phyloP scores from a whole-genome alignment of 192 early-diverging fungal genomes.

The Bifiguratus adelaidae region DNA sequence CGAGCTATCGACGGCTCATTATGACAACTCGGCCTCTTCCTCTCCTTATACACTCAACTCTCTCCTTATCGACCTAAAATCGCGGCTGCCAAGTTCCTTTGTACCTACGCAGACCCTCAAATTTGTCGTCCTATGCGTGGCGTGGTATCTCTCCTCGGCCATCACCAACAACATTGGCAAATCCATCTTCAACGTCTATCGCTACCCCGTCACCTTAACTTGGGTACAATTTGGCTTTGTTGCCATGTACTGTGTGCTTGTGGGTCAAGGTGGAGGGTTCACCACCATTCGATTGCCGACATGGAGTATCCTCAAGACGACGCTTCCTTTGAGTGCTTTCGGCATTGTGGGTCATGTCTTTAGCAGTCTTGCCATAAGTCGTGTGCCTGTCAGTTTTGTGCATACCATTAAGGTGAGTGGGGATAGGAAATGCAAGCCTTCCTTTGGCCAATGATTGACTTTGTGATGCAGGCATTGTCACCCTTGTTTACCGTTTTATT shows the following conservation, averaged over 20 bases:
- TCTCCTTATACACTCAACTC: no score
- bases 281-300: slow-evolving; percentile 44
- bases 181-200: slow-evolving; percentile 63
- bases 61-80: no score
- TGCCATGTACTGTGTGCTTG: slow-evolving; percentile 42
- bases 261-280: slow-evolving; percentile 24
- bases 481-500: slow-evolving; percentile 80
- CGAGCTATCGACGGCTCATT: no score
- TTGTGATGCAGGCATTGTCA: slow-evolving; percentile 55
- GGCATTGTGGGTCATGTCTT: slow-evolving; percentile 81
- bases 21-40: no score
- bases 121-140: slow-evolving; percentile 53
- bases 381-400: slow-evolving; percentile 72
- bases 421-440: neutral
- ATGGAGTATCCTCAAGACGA: slow-evolving; percentile 41
- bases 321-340: slow-evolving; percentile 64
- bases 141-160: slow-evolving; percentile 79
- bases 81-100: no score
- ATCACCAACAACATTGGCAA: slow-evolving; percentile 80
- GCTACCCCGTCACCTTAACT: slow-evolving; percentile 75
- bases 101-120: no score
- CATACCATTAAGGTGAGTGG: slow-evolving; percentile 81
- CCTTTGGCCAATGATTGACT: neutral
- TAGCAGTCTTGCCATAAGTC: slow-evolving; percentile 61
- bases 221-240: slow-evolving; percentile 79